Evolutionary conservation across 148 eudicot genomes (phyloP).

Genomic region (Amaranthus hypochondriacus): DNA sequence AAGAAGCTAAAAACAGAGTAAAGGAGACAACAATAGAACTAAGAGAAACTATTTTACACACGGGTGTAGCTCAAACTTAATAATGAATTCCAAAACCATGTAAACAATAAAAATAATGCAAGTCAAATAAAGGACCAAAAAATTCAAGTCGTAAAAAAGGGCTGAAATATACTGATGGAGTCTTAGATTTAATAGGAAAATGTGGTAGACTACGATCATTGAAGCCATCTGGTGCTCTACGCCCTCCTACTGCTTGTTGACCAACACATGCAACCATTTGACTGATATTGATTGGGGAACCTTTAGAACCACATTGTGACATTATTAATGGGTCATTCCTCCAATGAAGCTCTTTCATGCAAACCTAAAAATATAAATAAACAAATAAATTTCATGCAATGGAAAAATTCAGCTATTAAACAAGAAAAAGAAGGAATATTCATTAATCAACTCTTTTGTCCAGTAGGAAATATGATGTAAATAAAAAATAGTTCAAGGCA

Average conservation of each 20-base stretch:
- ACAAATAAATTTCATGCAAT: neutral
- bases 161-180: conserved; percentile 57
- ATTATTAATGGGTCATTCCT: conserved; percentile 92
- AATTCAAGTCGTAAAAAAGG: neutral
- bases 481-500: neutral
- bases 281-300: conserved; percentile 89
- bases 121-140: neutral
- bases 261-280: conserved; percentile 99
- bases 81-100: neutral
- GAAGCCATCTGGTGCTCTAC: conserved; percentile 92
- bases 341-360: conserved; percentile 80
- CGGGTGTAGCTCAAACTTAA: neutral
- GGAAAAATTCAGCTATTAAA: neutral
- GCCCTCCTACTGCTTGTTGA: conserved; percentile 94
- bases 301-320: conserved; percentile 98
- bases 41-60: neutral
- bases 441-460: neutral
- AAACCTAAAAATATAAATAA: conserved; percentile 42
- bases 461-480: neutral
- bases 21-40: neutral
- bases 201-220: conserved; percentile 89
- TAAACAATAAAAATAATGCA: no score
- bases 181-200: conserved; percentile 63
- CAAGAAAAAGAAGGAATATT: neutral
- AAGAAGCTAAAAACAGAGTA: neutral